A percentile compares a stretch with the other conserved stretches of the same genome.
Evolutionary conservation across 306 rosid genomes (phyloP).

Genomic region (Dalbergia cultrata): DNA sequence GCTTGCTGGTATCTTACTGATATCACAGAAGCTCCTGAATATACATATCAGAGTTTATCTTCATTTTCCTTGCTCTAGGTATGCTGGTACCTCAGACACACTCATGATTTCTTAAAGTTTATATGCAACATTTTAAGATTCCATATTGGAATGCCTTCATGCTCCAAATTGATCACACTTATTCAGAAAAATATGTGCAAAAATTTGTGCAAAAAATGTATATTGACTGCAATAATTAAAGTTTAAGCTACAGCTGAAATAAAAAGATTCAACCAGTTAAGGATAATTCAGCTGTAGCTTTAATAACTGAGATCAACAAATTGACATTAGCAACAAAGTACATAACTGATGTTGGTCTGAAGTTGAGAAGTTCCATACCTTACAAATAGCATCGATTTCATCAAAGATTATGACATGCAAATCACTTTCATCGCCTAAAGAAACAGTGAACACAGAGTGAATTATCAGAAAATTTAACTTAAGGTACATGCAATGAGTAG

Average conservation of each 20-base stretch:
- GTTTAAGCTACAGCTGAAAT: slow-evolving; percentile 17
- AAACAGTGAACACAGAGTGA: slow-evolving; percentile 46
- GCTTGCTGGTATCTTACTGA: too few relatives aligned
- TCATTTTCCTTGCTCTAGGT: too few relatives aligned
- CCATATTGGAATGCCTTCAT: slow-evolving; percentile 29
- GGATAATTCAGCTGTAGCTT: slow-evolving; percentile 26
- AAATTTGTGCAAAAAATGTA: slow-evolving; percentile 17
- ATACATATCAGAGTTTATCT: too few relatives aligned
- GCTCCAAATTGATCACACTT: slow-evolving; percentile 36
- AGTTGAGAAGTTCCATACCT: slow-evolving; percentile 66
- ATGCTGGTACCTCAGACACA: too few relatives aligned
- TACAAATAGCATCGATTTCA: slow-evolving; percentile 98
- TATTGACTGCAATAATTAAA: slow-evolving; percentile 4
- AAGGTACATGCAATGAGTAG: slow-evolving; percentile 37
- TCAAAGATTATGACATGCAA: slow-evolving; percentile 98
- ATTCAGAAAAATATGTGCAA: neutral
- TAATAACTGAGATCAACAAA: slow-evolving; percentile 29
- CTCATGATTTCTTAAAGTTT: slow-evolving; percentile 22
- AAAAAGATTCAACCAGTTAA: slow-evolving; percentile 25
- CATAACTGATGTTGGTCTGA: slow-evolving; percentile 32
- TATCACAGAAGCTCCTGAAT: too few relatives aligned
- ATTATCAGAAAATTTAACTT: slow-evolving; percentile 43
- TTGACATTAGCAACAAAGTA: slow-evolving; percentile 31
- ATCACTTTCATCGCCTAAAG: slow-evolving; percentile 93
- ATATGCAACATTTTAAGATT: slow-evolving; percentile 30